Percentiles rank a stretch among this genome's conserved stretches.
Evolutionary conservation across 2,329 filamentous ascomycete species (phyloP).

Genomic region (Alternaria conjuncta): DNA sequence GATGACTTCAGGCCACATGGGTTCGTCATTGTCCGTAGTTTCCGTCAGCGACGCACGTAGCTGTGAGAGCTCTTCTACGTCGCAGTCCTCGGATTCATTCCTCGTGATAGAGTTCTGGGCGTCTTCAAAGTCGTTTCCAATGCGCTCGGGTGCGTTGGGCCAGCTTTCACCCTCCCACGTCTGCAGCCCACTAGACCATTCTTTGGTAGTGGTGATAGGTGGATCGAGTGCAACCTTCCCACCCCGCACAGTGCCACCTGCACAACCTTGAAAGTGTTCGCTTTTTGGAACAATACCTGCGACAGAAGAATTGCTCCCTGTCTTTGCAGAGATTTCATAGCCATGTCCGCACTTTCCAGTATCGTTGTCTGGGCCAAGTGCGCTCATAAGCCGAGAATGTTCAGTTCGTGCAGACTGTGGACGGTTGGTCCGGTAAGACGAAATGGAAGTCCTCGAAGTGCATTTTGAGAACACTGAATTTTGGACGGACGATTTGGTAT

Average conservation of each 20-base stretch:
- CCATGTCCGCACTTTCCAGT: neutral
- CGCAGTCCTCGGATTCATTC: neutral
- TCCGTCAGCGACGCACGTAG: neutral
- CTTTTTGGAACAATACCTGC: neutral
- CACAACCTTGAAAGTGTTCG: neutral
- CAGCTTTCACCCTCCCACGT: neutral
- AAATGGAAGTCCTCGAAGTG: conserved; percentile 3
- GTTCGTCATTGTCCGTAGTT: neutral
- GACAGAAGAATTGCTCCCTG: neutral
- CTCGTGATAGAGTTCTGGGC: neutral
- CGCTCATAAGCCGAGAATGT: neutral
- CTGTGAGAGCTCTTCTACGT: neutral
- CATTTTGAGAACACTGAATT: conserved; percentile 2
- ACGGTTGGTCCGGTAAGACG: conserved; percentile 4
- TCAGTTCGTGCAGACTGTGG: neutral
- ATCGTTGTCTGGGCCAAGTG: neutral
- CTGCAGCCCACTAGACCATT: neutral
- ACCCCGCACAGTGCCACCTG: neutral
- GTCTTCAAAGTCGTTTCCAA: neutral
- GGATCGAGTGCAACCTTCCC: neutral
- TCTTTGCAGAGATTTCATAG: neutral
- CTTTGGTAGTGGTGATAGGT: neutral
- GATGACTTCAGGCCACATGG: neutral
- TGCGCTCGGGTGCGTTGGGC: neutral
- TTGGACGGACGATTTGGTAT: neutral